Base-by-base conservation (phyloP, 148 eudicot species). In the Amaranthus hypochondriacus region DNA sequence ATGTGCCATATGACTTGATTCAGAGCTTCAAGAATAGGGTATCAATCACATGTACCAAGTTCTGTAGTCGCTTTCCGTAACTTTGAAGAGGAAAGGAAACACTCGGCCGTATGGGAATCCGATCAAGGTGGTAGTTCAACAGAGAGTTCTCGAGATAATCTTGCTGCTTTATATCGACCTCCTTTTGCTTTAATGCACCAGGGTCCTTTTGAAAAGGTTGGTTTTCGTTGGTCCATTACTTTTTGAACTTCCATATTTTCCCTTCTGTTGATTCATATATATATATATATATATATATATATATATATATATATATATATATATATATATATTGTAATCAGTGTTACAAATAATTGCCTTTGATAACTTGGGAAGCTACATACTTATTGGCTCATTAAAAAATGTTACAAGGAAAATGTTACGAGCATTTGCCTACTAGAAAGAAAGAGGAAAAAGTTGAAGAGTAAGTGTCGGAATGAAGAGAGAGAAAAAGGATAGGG, bases 131-230 rank as follows among this genome's bases (percentile, higher is more conserved):
- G 90, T 73, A 47, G 93, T 21, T 87, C 77, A 6, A 78, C 77
- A 54, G 92, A 90, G 71, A 86, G 79, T 71, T 69, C 92, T 59
- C 89, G 74, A 77, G 92, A 92, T 78, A 92, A 87, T 85, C 99
- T 95, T 68, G 99, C 99, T 72, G 84, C 97, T 71, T 77, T 95
- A 65, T 95, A 88, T 73, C 88, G 97, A 48, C 97, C 96, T 77
- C 99, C 99, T 54, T 90, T 92, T 82, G 92, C 77, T 72, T 72
- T 95, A 73, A 92, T 95, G 94, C 83, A 73, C 79, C 89, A 81
- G 71, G 99, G 99, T 21, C 69, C 97, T 58, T 95, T 95, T 77
- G 97, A 95, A 80, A 87, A 87, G 97, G 99, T 95, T 79, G 59
- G 11, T 56, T 48, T 71, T 42, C 39, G 39, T 66, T 50, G 6